Evolutionary conservation across 352 stramenopile genomes (phyloP), one percentile per base, ranked within the genome.

Genomic region (Elongisporangium prolatum): DNA sequence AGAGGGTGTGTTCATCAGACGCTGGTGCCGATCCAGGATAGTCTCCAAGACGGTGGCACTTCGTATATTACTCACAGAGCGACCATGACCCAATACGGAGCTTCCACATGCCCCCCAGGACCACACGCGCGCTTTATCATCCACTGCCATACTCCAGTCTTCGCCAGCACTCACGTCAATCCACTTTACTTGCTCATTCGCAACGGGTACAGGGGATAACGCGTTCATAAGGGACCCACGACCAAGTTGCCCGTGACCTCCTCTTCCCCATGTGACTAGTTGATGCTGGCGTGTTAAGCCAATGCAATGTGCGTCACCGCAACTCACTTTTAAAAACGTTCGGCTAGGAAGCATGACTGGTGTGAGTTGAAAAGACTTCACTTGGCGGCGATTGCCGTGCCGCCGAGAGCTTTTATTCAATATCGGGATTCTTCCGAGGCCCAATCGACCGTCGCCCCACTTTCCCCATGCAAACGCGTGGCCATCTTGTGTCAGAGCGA

Each of bases 401-500:
- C 69, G 65, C 6, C 77, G 68, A 16, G 74, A 75, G 0, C 53
- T 74, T 22, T 71, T 62, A 25, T 68, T 65, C 18, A 88, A 60
- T 21, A 88, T 68, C 9, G 81, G 84, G 24, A 86, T 86, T 20
- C 49, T 56, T 1, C 84, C 84, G 11, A 93, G 75, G 14, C 84
- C 84, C n/a, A 91, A 77, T 14, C 84, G 77, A 0, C 84, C 84
- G 21, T 91, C 69, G 48, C 74, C 72, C 72, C 73, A 93, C 50
- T 88, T 91, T 2, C 84, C 84, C 89, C 91, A 97, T 3, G 75
- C 72, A 48, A 83, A 95, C 0, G 92, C 80, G 24, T 75, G 48
- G 0, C 90, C 88, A 7, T 66, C 60, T 5, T 65, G 48, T 4
- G 63, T 65, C 4, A 96, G 44, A 10, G 84, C 88, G 21, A 97